Percentiles rank a stretch among this genome's conserved stretches.
phyloP scores from a whole-genome alignment of 768 basidiomycete species.

The Mycena sanguinolenta region DNA sequence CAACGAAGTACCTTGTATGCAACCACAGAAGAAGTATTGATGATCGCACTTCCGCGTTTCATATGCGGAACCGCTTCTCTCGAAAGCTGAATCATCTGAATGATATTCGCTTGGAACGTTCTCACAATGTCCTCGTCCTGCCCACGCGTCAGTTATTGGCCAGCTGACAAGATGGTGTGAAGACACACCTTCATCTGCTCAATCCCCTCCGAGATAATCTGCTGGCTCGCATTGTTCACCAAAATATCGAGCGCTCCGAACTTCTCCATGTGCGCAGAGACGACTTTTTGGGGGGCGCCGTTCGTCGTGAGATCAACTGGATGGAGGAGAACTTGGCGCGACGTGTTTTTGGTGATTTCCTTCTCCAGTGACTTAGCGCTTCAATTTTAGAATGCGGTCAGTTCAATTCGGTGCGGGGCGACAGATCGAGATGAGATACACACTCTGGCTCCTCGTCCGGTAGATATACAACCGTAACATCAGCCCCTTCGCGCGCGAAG shows the following conservation, averaged over 20 bases:
- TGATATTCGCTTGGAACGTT: conserved; percentile 70
- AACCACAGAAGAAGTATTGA: conserved; percentile 74
- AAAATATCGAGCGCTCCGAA: conserved; percentile 66
- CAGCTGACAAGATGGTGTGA: conserved; percentile 1
- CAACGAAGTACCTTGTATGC: conserved; percentile 63
- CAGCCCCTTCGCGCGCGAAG: conserved; percentile 68
- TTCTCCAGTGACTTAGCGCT: conserved; percentile 55
- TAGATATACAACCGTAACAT: conserved; percentile 67
- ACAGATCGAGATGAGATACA: too few relatives aligned
- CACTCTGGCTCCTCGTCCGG: conserved; percentile 66
- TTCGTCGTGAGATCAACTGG: conserved; percentile 59
- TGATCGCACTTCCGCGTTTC: conserved; percentile 68
- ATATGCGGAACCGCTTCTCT: conserved; percentile 71
- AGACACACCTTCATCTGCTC: conserved; percentile 15
- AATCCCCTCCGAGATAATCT: conserved; percentile 40
- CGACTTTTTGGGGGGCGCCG: conserved; percentile 55
- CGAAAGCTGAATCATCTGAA: conserved; percentile 70
- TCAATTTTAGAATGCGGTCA: background rate
- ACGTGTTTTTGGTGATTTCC: conserved; percentile 59
- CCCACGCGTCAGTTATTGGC: conserved; percentile 52
- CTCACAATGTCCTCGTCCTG: conserved; percentile 64
- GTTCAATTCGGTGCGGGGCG: background rate
- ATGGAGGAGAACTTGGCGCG: conserved; percentile 51
- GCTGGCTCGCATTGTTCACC: conserved; percentile 72
- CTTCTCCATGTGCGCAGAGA: conserved; percentile 61